Evolutionary conservation across 2,329 filamentous ascomycete species (phyloP), one percentile per base, ranked within the genome.

Genomic region (Fusarium ambrosium): DNA sequence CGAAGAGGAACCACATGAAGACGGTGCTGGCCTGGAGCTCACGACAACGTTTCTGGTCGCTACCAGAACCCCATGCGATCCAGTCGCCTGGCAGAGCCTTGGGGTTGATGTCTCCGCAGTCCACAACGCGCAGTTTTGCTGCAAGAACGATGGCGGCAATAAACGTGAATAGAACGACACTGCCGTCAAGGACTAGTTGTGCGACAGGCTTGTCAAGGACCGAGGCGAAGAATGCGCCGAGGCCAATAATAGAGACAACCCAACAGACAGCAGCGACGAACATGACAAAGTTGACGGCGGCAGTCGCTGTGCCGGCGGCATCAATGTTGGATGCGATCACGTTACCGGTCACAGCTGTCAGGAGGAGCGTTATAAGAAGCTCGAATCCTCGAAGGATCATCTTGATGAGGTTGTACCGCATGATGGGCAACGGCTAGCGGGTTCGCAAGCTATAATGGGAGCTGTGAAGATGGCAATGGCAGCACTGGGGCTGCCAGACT

Each of bases 1-100:
- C 87, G 81, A 92, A 94, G 59, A 94, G 88, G 84, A 95, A 95
- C 92, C 92, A 96, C 84, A 94, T 88, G 85, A 96, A 96, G 41
- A 90, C 92, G 37, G 89, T 90, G 72, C 89, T 89, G 41, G 93
- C 93, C 85, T 95, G 93, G 18, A 94, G 89, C 84, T 94, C 91
- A 72, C 90, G 91, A 85, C 94, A 95, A 74, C 92, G 89, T 85
- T 92, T 91, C 80, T 86, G 82, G 69, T 88, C 85, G 82, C 92
- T 81, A 71, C 74, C 70, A 55, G 91, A 91, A 67, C 92, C 92
- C 80, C 88, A 92, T 29, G 87, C 92, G 80, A 94, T 90, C 84
- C 87, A 89, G 82, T 89, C 88, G 77, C 76, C 48, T 34, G 81
- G 78, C 48, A 83, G 73, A 67, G 80, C 77, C 10, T 74, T 60